phyloP scores from a whole-genome alignment of 768 basidiomycete genomes.

The Naganishia vaughanmartiniae region DNA sequence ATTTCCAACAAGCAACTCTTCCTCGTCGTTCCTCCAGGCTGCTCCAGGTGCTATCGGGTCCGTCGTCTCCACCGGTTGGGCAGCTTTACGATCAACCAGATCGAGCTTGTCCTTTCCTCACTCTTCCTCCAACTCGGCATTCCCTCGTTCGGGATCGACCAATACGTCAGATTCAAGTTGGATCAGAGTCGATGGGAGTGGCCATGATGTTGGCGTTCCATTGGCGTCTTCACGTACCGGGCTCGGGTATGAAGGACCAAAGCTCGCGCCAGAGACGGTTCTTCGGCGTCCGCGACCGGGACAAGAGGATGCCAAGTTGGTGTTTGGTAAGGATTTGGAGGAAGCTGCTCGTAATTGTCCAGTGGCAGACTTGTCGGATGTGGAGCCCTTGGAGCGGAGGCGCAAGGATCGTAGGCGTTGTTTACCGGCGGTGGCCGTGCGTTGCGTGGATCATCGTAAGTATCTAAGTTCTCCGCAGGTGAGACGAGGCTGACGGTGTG shows the following conservation, averaged over 20 bases:
- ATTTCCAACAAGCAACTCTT: slow-evolving; percentile 16
- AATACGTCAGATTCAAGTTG: slow-evolving; percentile 5
- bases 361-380: slow-evolving; percentile 23
- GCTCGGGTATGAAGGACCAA: slow-evolving; percentile 25
- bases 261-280: slow-evolving; percentile 6
- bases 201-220: neutral
- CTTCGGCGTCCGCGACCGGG: neutral
- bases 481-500: slow-evolving; percentile 19
- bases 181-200: slow-evolving; percentile 13
- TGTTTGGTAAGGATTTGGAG: slow-evolving; percentile 44
- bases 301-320: slow-evolving; percentile 23
- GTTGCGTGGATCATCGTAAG: slow-evolving; percentile 49
- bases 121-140: neutral
- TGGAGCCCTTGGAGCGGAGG: slow-evolving; percentile 31
- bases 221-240: neutral
- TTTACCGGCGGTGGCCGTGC: slow-evolving; percentile 45
- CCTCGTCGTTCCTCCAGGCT: slow-evolving; percentile 22
- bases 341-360: slow-evolving; percentile 40
- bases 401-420: slow-evolving; percentile 34
- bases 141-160: slow-evolving; percentile 8
- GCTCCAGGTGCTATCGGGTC: slow-evolving; percentile 30
- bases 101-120: slow-evolving; percentile 13
- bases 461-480: neutral
- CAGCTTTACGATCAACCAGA: slow-evolving; percentile 18
- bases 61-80: slow-evolving; percentile 32